Conservation (phyloP, 441 rosid genomes). For the Adansonia rubrostipa region DNA sequence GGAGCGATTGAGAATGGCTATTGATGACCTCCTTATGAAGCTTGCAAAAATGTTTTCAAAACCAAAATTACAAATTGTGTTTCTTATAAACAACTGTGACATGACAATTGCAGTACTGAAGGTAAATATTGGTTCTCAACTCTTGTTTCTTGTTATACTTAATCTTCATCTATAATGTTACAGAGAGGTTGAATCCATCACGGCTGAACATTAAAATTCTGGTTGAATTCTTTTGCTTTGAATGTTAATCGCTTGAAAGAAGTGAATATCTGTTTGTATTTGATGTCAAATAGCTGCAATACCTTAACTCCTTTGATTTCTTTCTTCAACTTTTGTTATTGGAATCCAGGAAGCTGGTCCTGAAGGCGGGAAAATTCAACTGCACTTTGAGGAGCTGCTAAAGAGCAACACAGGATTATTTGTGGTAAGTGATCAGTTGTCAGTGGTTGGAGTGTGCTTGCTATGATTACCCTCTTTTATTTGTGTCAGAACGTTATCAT, state of each 20-base stretch:
- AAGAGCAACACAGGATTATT: constrained; percentile 89
- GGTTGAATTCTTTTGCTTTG: constrained; percentile 18
- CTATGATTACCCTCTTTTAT: not conserved
- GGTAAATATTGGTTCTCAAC: constrained; percentile 42
- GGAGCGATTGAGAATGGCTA: constrained; percentile 95
- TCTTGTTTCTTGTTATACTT: not conserved
- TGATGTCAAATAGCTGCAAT: constrained; percentile 6
- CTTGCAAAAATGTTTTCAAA: constrained; percentile 79
- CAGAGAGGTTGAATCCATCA: not conserved
- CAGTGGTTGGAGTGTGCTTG: not conserved
- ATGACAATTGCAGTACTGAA: constrained; percentile 91
- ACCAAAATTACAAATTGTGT: constrained; percentile 82
- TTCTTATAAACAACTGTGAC: constrained; percentile 94
- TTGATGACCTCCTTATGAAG: constrained; percentile 87
- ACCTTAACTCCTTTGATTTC: constrained; percentile 13
- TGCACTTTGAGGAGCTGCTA: constrained; percentile 89
- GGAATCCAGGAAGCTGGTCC: constrained; percentile 86
- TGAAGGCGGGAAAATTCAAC: constrained; percentile 92
- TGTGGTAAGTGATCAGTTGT: constrained; percentile 60
- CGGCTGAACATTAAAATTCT: constrained; percentile 13
- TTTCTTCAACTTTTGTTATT: constrained; percentile 15
- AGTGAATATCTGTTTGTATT: not conserved
- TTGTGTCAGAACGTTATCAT: not conserved
- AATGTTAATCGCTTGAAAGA: not conserved
- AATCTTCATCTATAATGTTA: constrained; percentile 5